Evolutionary conservation across 352 stramenopile genomes (phyloP).

Genomic region (Globisporangium heterothallicum): DNA sequence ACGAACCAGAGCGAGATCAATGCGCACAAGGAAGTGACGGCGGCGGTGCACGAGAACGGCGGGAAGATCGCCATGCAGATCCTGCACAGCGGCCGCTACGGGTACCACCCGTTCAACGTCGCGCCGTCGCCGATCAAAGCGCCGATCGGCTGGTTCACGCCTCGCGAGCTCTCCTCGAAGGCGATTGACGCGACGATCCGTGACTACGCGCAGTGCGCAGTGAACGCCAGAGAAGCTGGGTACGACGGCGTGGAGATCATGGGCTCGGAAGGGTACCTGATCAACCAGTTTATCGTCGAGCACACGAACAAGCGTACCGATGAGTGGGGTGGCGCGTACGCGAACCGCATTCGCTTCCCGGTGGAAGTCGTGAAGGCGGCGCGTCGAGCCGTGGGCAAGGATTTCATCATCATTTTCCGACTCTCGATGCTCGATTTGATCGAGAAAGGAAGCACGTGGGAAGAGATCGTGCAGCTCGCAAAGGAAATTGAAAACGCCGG

Average conservation of each 20-base stretch:
- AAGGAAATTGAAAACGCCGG: slow-evolving; percentile 90
- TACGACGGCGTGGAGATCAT: slow-evolving; percentile 99
- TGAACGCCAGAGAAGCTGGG: slow-evolving; percentile 83
- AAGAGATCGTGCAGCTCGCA: slow-evolving; percentile 89
- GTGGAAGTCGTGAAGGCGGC: slow-evolving; percentile 93
- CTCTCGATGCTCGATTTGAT: slow-evolving; percentile 96
- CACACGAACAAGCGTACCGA: slow-evolving; percentile 94
- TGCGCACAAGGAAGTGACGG: slow-evolving; percentile 90
- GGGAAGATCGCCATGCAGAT: slow-evolving; percentile 91
- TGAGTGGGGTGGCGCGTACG: slow-evolving; percentile 92
- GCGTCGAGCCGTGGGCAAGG: slow-evolving; percentile 80
- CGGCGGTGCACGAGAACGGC: slow-evolving; percentile 87
- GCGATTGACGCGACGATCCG: slow-evolving; percentile 90
- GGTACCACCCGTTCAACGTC: slow-evolving; percentile 94
- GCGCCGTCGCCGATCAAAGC: slow-evolving; percentile 90
- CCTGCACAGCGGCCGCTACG: slow-evolving; percentile 93
- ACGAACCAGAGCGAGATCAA: slow-evolving; percentile 86
- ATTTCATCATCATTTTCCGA: slow-evolving; percentile 98
- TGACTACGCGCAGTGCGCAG: slow-evolving; percentile 90
- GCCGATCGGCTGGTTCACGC: slow-evolving; percentile 92
- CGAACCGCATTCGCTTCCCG: slow-evolving; percentile 92
- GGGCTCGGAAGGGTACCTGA: slow-evolving; percentile 97
- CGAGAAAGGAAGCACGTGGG: slow-evolving; percentile 81
- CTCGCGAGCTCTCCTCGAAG: slow-evolving; percentile 69
- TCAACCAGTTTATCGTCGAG: slow-evolving; percentile 97